These are phyloP conservation scores for Populus davidiana DNA, from an alignment of 345 rosid species.

Conservation along the genomic window DNA sequence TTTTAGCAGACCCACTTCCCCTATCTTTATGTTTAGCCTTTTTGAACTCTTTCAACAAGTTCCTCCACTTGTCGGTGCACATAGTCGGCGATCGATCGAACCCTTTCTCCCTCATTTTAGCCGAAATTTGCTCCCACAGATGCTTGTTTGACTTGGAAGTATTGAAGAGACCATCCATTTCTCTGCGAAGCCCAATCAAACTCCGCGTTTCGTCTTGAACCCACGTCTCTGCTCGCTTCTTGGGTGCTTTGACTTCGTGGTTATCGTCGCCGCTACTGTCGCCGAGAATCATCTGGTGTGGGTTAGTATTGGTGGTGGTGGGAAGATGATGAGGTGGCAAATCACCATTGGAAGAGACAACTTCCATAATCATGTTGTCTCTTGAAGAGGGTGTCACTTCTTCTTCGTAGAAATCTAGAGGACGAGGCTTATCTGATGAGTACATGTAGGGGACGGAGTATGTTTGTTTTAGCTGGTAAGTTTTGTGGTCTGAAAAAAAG, in stretches of 20 bases:
- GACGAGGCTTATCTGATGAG: slow-evolving; percentile 75
- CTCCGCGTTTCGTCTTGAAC: slow-evolving; percentile 90
- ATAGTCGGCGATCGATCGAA: slow-evolving; percentile 96
- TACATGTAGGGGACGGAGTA: slow-evolving; percentile 24
- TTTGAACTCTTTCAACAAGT: slow-evolving; percentile 89
- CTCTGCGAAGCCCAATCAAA: slow-evolving; percentile 69
- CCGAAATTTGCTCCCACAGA: slow-evolving; percentile 90
- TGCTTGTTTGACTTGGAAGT: slow-evolving; percentile 97
- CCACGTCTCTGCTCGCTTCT: slow-evolving; percentile 99
- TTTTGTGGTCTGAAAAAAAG: too few relatives aligned
- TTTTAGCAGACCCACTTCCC: slow-evolving; percentile 79
- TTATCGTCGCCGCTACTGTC: slow-evolving; percentile 78
- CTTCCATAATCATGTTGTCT: slow-evolving; percentile 80
- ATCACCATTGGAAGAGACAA: slow-evolving; percentile 55
- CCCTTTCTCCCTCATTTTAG: slow-evolving; percentile 90
- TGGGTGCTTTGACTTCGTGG: slow-evolving; percentile 82
- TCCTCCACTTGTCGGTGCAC: slow-evolving; percentile 99
- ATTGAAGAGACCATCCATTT: slow-evolving; percentile 87
- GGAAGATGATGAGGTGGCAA: slow-evolving; percentile 45
- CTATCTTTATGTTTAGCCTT: slow-evolving; percentile 83
- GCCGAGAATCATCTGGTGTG: slow-evolving; percentile 67
- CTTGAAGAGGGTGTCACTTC: slow-evolving; percentile 37
- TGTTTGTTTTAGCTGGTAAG: too few relatives aligned
- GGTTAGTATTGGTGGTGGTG: slow-evolving; percentile 24
- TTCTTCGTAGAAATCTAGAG: slow-evolving; percentile 74